Conservation (phyloP, 2,329 filamentous ascomycete species). For the Monosporascus cannonballus region DNA sequence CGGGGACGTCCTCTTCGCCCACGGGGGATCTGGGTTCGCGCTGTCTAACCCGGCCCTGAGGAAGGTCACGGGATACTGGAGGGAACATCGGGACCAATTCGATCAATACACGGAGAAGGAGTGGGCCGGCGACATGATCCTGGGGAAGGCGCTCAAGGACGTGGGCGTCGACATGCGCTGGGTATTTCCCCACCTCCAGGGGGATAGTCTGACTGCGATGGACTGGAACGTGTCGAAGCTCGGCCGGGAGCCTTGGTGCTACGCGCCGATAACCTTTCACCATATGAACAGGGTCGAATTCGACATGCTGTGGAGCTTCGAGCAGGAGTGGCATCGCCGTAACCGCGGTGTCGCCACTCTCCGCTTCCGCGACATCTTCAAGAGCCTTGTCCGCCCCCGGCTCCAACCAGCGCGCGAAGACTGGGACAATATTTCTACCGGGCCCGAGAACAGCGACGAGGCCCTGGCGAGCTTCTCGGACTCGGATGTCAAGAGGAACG, state of each 20-base stretch:
- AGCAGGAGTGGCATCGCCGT: conserved; percentile 11
- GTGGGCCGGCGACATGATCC: conserved; percentile 17
- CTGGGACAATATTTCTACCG: conserved; percentile 15
- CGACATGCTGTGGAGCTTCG: conserved; percentile 12
- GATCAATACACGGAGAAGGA: conserved; percentile 11
- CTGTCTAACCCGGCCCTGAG: conserved; percentile 30
- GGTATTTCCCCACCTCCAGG: conserved; percentile 19
- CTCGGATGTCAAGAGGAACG: not conserved
- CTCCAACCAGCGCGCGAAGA: conserved; percentile 7
- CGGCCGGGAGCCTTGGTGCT: conserved; percentile 14
- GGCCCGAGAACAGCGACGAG: conserved; percentile 15
- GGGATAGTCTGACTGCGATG: conserved; percentile 13
- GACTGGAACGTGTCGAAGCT: conserved; percentile 15
- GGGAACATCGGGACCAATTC: conserved; percentile 4
- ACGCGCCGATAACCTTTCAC: conserved; percentile 15
- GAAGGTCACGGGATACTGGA: conserved; percentile 11
- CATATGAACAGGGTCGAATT: conserved; percentile 14
- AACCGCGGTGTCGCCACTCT: conserved; percentile 6
- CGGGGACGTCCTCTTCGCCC: conserved; percentile 23
- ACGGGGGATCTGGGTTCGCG: conserved; percentile 30
- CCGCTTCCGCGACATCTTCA: conserved; percentile 12
- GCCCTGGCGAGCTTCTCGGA: conserved; percentile 4
- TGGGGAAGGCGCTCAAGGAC: conserved; percentile 14
- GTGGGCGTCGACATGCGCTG: conserved; percentile 12
- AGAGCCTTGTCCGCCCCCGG: conserved; percentile 9